phyloP scores from a whole-genome alignment of 2,329 filamentous ascomycete genomes.

The Monosporascus sp. region DNA sequence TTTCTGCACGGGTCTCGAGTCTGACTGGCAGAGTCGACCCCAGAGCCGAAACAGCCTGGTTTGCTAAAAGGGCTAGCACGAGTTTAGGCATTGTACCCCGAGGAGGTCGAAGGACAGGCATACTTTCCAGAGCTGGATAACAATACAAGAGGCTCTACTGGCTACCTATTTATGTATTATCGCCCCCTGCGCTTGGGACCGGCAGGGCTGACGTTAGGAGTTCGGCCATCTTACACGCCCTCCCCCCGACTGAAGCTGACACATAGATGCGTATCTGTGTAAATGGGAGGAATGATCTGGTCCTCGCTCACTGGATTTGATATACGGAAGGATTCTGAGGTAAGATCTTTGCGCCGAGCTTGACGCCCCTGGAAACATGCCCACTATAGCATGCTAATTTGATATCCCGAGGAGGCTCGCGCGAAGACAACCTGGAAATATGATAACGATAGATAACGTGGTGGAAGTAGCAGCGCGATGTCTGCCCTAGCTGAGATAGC shows the following conservation, averaged over 20 bases:
- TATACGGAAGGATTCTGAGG: not conserved
- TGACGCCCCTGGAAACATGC: too few relatives aligned
- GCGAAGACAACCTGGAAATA: not conserved
- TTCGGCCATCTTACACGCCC: too few relatives aligned
- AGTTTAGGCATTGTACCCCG: not conserved
- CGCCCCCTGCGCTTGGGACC: not conserved
- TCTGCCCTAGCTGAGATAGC: not conserved
- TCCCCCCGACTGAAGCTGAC: too few relatives aligned
- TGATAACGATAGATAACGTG: not conserved
- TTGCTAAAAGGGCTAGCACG: not conserved
- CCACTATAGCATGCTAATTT: too few relatives aligned
- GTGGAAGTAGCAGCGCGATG: not conserved
- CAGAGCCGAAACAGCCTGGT: not conserved
- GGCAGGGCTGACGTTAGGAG: not conserved
- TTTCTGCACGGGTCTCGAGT: slow-evolving; percentile 29
- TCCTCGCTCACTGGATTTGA: not conserved
- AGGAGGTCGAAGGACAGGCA: not conserved
- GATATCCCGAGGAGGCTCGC: not conserved
- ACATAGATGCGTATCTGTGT: too few relatives aligned
- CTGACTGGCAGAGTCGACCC: slow-evolving; percentile 21
- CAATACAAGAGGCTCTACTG: not conserved
- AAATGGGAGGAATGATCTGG: not conserved
- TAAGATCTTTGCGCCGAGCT: not conserved
- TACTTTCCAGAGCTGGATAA: not conserved
- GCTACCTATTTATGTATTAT: not conserved